These are phyloP conservation scores for Cercospora zeae-maydis DNA, from an alignment of 2,329 filamentous ascomycete genomes.

Conservation along the genomic window DNA sequence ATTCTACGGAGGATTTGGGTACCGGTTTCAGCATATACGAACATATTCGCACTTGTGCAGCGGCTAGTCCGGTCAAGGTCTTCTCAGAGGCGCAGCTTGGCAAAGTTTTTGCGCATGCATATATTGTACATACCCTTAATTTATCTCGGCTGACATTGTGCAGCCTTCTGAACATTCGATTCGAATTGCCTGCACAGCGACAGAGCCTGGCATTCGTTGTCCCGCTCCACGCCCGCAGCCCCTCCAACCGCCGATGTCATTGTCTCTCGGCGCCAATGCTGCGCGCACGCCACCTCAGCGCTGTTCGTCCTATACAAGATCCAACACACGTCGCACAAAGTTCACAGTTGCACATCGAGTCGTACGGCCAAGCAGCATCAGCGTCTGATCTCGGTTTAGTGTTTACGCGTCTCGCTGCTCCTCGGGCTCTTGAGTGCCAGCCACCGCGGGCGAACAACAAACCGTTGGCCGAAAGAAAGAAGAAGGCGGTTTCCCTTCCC, in stretches of 20 bases:
- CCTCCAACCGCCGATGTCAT: neutral
- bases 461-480: neutral
- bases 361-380: neutral
- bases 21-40: neutral
- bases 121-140: neutral
- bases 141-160: neutral
- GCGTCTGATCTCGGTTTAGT: neutral
- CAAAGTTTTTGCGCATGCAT: neutral
- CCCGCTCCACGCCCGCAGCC: neutral
- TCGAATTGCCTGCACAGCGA: neutral
- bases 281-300: neutral
- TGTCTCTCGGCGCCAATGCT: slow-evolving; percentile 6
- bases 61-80: neutral
- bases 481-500: neutral
- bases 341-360: neutral
- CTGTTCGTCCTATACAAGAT: neutral
- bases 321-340: neutral
- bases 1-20: neutral
- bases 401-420: neutral
- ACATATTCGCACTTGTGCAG: neutral
- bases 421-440: neutral
- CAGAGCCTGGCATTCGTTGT: neutral
- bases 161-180: neutral
- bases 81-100: neutral
- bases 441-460: neutral